A percentile compares a stretch with the other conserved stretches of the same genome.
These are phyloP conservation scores for Wolfiporia cocos DNA, from an alignment of 1,284 basidiomycete genomes.

Conservation along the genomic window DNA sequence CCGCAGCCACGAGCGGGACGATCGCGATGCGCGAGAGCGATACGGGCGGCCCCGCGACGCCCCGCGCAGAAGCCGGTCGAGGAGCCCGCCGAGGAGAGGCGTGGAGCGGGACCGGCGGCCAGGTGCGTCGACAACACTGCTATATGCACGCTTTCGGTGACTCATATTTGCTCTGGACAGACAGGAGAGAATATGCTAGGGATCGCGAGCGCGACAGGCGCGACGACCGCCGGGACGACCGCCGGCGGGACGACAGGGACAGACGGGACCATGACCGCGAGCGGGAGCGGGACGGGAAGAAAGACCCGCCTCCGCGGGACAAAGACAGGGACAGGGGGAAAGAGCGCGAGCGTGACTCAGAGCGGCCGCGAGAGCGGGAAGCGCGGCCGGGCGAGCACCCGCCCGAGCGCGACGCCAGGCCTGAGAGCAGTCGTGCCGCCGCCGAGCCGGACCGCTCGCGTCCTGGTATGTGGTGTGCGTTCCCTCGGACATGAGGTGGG, in stretches of 20 bases:
- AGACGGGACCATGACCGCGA: conserved; percentile 20
- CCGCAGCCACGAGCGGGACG: conserved; percentile 60
- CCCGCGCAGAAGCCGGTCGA: conserved; percentile 58
- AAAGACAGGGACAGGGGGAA: conserved; percentile 7
- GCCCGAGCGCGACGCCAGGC: conserved; percentile 8
- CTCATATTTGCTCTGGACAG: conserved; percentile 9
- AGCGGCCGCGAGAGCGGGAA: conserved; percentile 12
- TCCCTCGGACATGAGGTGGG: neutral
- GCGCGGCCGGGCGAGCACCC: conserved; percentile 7
- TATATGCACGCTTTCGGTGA: conserved; percentile 13
- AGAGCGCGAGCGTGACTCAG: conserved; percentile 17
- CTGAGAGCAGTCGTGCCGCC: conserved; percentile 3
- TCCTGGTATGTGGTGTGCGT: neutral
- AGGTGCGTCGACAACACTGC: too few species aligned
- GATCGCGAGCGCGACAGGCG: conserved; percentile 24
- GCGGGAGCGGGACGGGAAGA: conserved; percentile 11
- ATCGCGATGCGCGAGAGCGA: conserved; percentile 50
- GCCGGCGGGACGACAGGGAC: conserved; percentile 33
- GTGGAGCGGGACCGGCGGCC: conserved; percentile 38
- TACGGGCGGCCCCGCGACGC: conserved; percentile 35
- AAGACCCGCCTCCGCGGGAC: conserved; percentile 12
- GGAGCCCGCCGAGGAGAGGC: conserved; percentile 55
- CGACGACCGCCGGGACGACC: conserved; percentile 24
- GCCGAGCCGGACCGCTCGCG: conserved; percentile 10
- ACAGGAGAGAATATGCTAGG: too few species aligned